These are phyloP conservation scores for Podospora pseudocomata DNA, from an alignment of 495 filamentous ascomycete species.

Conservation along the genomic window DNA sequence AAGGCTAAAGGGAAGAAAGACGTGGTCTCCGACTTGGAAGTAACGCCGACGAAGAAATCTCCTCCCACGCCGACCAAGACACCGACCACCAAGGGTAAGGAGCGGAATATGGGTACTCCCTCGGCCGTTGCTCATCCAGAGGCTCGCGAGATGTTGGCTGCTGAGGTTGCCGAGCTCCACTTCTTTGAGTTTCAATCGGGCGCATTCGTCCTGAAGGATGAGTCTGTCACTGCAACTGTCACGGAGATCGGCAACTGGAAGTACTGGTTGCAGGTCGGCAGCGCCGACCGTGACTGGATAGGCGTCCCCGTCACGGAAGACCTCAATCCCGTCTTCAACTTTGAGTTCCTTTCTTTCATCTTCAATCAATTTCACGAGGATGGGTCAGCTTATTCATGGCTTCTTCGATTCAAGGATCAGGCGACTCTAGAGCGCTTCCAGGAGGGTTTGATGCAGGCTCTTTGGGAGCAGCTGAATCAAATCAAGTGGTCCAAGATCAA, in stretches of 20 bases:
- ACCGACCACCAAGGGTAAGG: conserved; percentile 28
- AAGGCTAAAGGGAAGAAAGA: conserved; percentile 34
- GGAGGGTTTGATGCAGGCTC: conserved; percentile 86
- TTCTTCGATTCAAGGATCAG: conserved; percentile 84
- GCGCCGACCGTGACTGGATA: conserved; percentile 77
- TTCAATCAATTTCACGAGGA: conserved; percentile 93
- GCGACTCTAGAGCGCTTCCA: conserved; percentile 82
- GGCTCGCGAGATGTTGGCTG: conserved; percentile 64
- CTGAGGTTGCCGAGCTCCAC: conserved; percentile 80
- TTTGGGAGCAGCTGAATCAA: conserved; percentile 97
- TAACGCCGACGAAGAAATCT: conserved; percentile 15
- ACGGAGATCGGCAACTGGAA: conserved; percentile 87
- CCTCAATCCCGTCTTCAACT: conserved; percentile 98
- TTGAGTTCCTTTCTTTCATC: conserved; percentile 95
- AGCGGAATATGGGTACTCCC: conserved; percentile 41
- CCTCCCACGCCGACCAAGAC: conserved; percentile 11
- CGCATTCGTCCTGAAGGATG: conserved; percentile 78
- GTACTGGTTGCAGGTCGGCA: conserved; percentile 90
- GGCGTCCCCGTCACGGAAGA: conserved; percentile 81
- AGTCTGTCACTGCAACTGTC: conserved; percentile 69
- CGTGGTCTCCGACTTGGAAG: conserved; percentile 17
- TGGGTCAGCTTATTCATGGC: conserved; percentile 92
- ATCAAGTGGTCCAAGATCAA: conserved; percentile 91
- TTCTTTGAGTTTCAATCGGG: conserved; percentile 85
- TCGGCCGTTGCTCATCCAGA: conserved; percentile 63